Evolutionary conservation across 2,329 filamentous ascomycete genomes (phyloP).

Genomic region (Pseudogymnoascus sp.): DNA sequence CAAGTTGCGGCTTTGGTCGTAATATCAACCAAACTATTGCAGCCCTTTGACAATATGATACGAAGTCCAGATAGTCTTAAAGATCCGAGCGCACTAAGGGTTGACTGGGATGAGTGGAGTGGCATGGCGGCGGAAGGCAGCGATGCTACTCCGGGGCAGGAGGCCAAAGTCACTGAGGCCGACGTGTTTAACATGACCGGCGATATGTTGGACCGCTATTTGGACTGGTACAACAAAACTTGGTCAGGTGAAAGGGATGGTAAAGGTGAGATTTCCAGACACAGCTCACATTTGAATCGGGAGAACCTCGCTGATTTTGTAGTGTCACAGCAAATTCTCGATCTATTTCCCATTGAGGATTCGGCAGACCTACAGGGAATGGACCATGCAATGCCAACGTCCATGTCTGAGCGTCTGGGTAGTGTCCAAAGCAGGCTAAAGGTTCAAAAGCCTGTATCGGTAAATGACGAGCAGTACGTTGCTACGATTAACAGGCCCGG

Average conservation of each 20-base stretch:
- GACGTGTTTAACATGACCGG: constrained; percentile 55
- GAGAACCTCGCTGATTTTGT: constrained; percentile 9
- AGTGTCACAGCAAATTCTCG: constrained; percentile 28
- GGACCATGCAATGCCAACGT: constrained; percentile 20
- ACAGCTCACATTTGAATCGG: background rate
- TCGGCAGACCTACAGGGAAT: constrained; percentile 13
- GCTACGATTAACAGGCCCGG: constrained; percentile 25
- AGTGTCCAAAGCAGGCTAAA: constrained; percentile 20
- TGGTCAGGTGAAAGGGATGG: constrained; percentile 44
- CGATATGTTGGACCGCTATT: constrained; percentile 61
- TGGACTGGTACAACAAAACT: constrained; percentile 69
- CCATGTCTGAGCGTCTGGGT: constrained; percentile 17
- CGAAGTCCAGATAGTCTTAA: constrained; percentile 41
- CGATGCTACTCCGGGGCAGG: constrained; percentile 36
- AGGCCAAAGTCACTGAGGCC: constrained; percentile 48
- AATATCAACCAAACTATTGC: constrained; percentile 69
- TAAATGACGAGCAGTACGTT: constrained; percentile 13
- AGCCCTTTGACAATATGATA: constrained; percentile 58
- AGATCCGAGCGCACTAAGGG: constrained; percentile 49
- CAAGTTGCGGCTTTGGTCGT: constrained; percentile 64
- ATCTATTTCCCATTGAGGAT: constrained; percentile 29
- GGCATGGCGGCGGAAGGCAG: constrained; percentile 34
- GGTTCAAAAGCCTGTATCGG: constrained; percentile 21
- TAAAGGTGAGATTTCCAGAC: constrained; percentile 26
- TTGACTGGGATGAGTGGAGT: constrained; percentile 71